phyloP scores from a whole-genome alignment of 2,329 filamentous ascomycete species.

The Fusarium miscanthi region DNA sequence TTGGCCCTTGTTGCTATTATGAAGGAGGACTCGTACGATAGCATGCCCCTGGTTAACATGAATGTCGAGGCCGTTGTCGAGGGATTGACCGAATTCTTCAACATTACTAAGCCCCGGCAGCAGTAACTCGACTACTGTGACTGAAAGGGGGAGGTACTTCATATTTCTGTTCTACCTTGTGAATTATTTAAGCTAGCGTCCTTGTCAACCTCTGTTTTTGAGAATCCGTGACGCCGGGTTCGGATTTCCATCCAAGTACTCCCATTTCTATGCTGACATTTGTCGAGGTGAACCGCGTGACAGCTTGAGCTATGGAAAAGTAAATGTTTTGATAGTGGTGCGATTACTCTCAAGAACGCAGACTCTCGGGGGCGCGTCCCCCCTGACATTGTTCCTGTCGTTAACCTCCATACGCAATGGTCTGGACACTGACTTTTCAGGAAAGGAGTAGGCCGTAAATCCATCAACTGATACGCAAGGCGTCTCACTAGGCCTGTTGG shows the following conservation, averaged over 20 bases:
- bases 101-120: slow-evolving; percentile 71
- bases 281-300: background rate
- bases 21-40: slow-evolving; percentile 85
- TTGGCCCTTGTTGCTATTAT: slow-evolving; percentile 86
- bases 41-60: slow-evolving; percentile 87
- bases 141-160: background rate
- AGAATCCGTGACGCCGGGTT: background rate
- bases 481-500: slow-evolving; percentile 16
- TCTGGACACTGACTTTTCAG: slow-evolving; percentile 42
- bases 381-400: slow-evolving; percentile 56
- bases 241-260: too few species aligned
- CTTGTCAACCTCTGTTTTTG: slow-evolving; percentile 21
- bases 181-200: slow-evolving; percentile 41
- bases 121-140: slow-evolving; percentile 40
- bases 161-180: slow-evolving; percentile 24
- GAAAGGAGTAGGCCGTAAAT: slow-evolving; percentile 44
- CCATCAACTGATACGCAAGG: slow-evolving; percentile 19
- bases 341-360: slow-evolving; percentile 63
- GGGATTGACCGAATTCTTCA: slow-evolving; percentile 82
- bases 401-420: slow-evolving; percentile 65
- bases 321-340: slow-evolving; percentile 60
- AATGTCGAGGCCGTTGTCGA: slow-evolving; percentile 86
- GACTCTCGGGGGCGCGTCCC: slow-evolving; percentile 61
- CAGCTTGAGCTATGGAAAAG: slow-evolving; percentile 45
- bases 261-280: background rate